These are phyloP conservation scores for Blastocrithidia nonstop DNA, from an alignment of 208 protist genomes.

Conservation along the genomic window DNA sequence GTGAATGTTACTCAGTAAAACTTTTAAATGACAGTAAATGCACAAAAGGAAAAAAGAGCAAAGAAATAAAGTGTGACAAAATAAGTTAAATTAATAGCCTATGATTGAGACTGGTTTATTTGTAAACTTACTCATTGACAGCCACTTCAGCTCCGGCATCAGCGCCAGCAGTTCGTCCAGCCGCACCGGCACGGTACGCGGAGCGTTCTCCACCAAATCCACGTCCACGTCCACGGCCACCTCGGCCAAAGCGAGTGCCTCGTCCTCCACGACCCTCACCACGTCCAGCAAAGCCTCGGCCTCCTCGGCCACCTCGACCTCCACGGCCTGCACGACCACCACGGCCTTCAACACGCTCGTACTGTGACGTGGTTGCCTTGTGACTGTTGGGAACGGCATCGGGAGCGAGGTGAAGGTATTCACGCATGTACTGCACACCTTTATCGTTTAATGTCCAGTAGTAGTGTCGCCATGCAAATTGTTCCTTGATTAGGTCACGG, in stretches of 20 bases:
- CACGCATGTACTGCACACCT: constrained; percentile 86
- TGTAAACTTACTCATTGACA: too few species aligned
- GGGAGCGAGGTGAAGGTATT: constrained; percentile 68
- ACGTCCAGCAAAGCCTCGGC: too few species aligned
- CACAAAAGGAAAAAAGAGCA: too few species aligned
- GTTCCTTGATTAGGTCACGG: constrained; percentile 82
- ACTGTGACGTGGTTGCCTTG: constrained; percentile 41
- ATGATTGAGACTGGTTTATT: too few species aligned
- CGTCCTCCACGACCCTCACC: constrained; percentile 34
- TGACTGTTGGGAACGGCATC: constrained; percentile 83
- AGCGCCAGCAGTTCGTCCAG: not conserved
- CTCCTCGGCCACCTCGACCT: constrained; percentile 14
- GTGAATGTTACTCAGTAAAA: too few species aligned
- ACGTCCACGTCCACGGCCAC: constrained; percentile 56
- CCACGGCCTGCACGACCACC: constrained; percentile 22
- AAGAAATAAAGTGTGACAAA: too few species aligned
- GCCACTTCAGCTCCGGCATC: too few species aligned
- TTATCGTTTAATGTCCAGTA: constrained; percentile 89
- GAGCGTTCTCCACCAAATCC: constrained; percentile 66
- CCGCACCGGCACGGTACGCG: constrained; percentile 9
- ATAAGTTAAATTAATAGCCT: too few species aligned
- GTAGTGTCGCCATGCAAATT: constrained; percentile 88
- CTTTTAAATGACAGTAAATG: too few species aligned
- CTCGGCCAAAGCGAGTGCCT: constrained; percentile 37
- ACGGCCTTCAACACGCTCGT: constrained; percentile 29